These are phyloP conservation scores for Neofusicoccum ribis DNA, from an alignment of 2,329 filamentous ascomycete genomes.

Conservation along the genomic window DNA sequence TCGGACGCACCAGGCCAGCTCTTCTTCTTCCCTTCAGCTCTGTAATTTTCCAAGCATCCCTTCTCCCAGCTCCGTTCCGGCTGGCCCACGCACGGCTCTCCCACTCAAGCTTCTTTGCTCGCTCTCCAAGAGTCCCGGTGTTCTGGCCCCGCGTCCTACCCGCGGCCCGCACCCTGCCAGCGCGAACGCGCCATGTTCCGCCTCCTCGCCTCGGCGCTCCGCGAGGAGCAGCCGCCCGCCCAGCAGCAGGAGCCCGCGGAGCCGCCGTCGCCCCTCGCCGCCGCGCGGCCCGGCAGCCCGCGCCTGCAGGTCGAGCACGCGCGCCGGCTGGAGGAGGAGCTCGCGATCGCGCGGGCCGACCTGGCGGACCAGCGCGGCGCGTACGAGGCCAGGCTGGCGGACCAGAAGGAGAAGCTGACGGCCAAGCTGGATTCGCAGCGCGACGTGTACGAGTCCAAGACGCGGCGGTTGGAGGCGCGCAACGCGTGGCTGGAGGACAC, in stretches of 20 bases:
- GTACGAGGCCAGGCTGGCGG: neutral
- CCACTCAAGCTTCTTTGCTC: too few relatives aligned
- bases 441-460: neutral
- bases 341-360: neutral
- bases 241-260: neutral
- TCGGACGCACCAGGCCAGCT: too few relatives aligned
- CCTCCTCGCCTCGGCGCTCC: neutral
- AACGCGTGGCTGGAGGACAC: slow-evolving; percentile 12
- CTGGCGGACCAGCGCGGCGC: neutral
- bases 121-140: too few relatives aligned
- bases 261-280: neutral
- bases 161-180: too few relatives aligned
- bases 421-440: neutral
- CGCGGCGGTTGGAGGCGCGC: neutral
- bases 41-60: too few relatives aligned
- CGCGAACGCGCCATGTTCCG: neutral
- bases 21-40: too few relatives aligned
- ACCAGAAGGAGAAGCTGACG: neutral
- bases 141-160: too few relatives aligned
- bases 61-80: too few relatives aligned
- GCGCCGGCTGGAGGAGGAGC: slow-evolving; percentile 9
- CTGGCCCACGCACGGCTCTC: too few relatives aligned
- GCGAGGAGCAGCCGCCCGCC: neutral
- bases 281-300: neutral
- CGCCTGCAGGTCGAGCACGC: slow-evolving; percentile 16